Conservation (phyloP, 805 yeast genomes). For the Wickerhamiella azymoides region DNA sequence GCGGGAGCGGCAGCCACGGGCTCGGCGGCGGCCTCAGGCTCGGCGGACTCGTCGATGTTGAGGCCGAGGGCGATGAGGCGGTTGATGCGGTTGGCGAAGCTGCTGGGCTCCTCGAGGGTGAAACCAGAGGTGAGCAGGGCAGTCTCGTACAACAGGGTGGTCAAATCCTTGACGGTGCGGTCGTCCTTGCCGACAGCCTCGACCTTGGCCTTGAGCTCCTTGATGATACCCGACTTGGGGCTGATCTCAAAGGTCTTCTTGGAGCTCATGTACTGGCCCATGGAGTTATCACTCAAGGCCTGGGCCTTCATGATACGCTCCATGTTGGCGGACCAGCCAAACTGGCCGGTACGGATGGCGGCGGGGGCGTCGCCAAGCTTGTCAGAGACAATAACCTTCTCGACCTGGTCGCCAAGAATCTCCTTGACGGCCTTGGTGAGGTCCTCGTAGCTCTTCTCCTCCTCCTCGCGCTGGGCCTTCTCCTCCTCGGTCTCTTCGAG, state of each 20-base stretch:
- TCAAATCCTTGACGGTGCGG: slow-evolving; percentile 95
- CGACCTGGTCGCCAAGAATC: slow-evolving; percentile 95
- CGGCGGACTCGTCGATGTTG: slow-evolving; percentile 83
- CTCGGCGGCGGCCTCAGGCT: slow-evolving; percentile 29
- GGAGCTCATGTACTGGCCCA: slow-evolving; percentile 99
- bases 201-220: slow-evolving; percentile 91
- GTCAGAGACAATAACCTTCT: slow-evolving; percentile 97
- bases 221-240: slow-evolving; percentile 89
- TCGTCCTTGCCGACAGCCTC: slow-evolving; percentile 96
- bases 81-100: slow-evolving; percentile 96
- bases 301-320: slow-evolving; percentile 99
- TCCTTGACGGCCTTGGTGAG: slow-evolving; percentile 94
- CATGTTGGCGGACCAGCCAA: slow-evolving; percentile 99
- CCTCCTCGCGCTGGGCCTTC: slow-evolving; percentile 86
- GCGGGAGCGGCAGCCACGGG: slow-evolving; percentile 34
- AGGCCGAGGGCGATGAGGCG: slow-evolving; percentile 95
- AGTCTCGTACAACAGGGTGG: slow-evolving; percentile 92
- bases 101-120: slow-evolving; percentile 95
- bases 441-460: slow-evolving; percentile 80
- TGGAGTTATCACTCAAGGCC: slow-evolving; percentile 95
- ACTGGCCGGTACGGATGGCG: slow-evolving; percentile 99
- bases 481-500: slow-evolving; percentile 94
- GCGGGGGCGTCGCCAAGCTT: slow-evolving; percentile 98
- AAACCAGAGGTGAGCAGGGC: slow-evolving; percentile 98
- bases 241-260: slow-evolving; percentile 98